These are phyloP conservation scores for Eustoma russellianum DNA, from an alignment of 257 asterid species.

Conservation along the genomic window DNA sequence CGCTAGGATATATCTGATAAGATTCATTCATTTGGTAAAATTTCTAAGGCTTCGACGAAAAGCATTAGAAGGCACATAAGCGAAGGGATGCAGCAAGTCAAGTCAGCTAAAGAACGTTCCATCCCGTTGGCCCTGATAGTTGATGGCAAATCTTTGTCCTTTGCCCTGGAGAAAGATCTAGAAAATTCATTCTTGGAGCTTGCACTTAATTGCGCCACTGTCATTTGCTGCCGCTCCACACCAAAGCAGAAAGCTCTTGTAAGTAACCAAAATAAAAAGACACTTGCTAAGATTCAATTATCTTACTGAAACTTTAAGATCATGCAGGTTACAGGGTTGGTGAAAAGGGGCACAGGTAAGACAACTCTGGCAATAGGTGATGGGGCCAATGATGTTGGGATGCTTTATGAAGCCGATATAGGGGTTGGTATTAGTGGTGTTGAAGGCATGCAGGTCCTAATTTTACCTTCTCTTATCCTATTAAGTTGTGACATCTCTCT, in stretches of 20 bases:
- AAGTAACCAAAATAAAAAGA: too few relatives aligned
- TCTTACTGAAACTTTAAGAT: slow-evolving; percentile 46
- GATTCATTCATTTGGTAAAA: slow-evolving; percentile 14
- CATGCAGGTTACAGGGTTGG: slow-evolving; percentile 91
- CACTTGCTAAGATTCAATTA: slow-evolving; percentile 21
- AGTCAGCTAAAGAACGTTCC: slow-evolving; percentile 39
- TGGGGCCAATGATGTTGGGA: slow-evolving; percentile 99
- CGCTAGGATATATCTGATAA: neutral
- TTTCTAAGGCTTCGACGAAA: slow-evolving; percentile 50
- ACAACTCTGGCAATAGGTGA: slow-evolving; percentile 89
- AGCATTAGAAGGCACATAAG: slow-evolving; percentile 55
- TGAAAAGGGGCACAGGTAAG: slow-evolving; percentile 69
- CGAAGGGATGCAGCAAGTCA: slow-evolving; percentile 39
- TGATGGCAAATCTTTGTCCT: slow-evolving; percentile 71
- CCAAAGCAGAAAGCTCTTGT: slow-evolving; percentile 99
- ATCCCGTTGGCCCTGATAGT: slow-evolving; percentile 62
- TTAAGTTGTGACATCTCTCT: neutral
- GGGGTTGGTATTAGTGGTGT: slow-evolving; percentile 96
- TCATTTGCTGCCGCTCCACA: slow-evolving; percentile 90
- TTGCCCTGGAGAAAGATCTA: slow-evolving; percentile 46
- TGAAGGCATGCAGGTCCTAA: slow-evolving; percentile 93
- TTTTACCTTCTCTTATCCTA: slow-evolving; percentile 7
- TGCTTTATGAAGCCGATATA: slow-evolving; percentile 98
- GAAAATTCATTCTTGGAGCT: slow-evolving; percentile 68
- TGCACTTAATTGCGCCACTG: slow-evolving; percentile 68